phyloP scores from a whole-genome alignment of 495 filamentous ascomycete species.

The Usnea hakonensis region DNA sequence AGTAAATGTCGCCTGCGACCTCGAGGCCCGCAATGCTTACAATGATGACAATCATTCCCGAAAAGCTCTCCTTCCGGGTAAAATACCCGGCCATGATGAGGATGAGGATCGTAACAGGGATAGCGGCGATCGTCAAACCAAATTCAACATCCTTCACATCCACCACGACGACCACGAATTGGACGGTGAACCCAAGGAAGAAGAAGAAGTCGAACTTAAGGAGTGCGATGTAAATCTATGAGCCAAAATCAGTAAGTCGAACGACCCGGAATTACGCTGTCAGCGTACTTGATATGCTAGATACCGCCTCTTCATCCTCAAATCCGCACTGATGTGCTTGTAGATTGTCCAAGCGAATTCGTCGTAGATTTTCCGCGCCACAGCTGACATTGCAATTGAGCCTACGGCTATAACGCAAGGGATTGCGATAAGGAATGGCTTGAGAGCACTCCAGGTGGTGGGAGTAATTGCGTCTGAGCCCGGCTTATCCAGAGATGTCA shows the following conservation, averaged over 20 bases:
- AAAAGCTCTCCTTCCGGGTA: conserved; percentile 70
- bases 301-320: conserved; percentile 93
- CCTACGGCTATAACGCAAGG: conserved; percentile 74
- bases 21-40: conserved; percentile 33
- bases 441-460: conserved; percentile 55
- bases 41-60: conserved; percentile 70
- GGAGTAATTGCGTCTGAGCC: too few species aligned
- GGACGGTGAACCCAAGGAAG: conserved; percentile 96
- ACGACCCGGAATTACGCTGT: not conserved
- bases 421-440: conserved; percentile 75
- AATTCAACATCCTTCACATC: conserved; percentile 64
- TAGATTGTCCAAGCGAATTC: conserved; percentile 99
- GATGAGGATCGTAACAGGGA: conserved; percentile 84
- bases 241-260: conserved; percentile 28
- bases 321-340: conserved; percentile 96
- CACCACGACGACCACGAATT: conserved; percentile 89
- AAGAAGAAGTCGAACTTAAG: conserved; percentile 99
- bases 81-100: conserved; percentile 77
- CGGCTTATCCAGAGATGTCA: conserved; percentile 40
- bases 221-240: conserved; percentile 90
- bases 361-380: conserved; percentile 92
- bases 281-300: conserved; percentile 78
- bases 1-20: conserved; percentile 9
- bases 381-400: conserved; percentile 60
- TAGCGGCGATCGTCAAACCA: conserved; percentile 75